Conservation (phyloP, 2,329 filamentous ascomycete species). For the Neonectria magnoliae region DNA sequence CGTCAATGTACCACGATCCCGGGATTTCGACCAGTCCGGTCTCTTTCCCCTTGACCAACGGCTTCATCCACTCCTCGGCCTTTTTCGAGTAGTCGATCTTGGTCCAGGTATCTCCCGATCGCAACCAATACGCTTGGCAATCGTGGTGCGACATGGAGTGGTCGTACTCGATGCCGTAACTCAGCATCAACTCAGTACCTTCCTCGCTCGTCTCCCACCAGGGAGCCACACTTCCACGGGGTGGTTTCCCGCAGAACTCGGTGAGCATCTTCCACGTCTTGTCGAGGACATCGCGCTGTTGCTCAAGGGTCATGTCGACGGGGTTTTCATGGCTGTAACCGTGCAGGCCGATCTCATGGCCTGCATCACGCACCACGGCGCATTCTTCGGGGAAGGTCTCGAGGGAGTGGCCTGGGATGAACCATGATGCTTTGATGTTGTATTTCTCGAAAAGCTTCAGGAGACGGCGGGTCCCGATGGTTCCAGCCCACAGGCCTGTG, state of each 20-base stretch:
- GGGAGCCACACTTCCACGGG: constrained; percentile 76
- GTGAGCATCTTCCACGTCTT: constrained; percentile 78
- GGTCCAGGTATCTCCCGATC: constrained; percentile 72
- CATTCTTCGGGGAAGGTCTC: constrained; percentile 61
- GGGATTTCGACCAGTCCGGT: constrained; percentile 76
- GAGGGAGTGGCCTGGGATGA: constrained; percentile 60
- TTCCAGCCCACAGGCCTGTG: constrained; percentile 62
- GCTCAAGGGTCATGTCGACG: constrained; percentile 75
- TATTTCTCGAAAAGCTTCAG: constrained; percentile 78
- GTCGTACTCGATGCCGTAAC: constrained; percentile 76
- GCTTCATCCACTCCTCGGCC: constrained; percentile 53
- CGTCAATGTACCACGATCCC: constrained; percentile 68
- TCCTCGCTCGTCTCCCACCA: constrained; percentile 79
- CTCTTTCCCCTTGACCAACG: constrained; percentile 65
- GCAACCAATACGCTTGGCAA: constrained; percentile 70
- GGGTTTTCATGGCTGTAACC: constrained; percentile 82
- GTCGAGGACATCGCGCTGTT: constrained; percentile 79
- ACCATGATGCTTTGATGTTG: constrained; percentile 72
- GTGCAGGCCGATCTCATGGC: constrained; percentile 66
- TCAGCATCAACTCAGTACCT: constrained; percentile 70
- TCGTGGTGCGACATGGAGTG: constrained; percentile 67
- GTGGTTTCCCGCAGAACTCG: constrained; percentile 74
- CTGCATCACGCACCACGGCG: constrained; percentile 57
- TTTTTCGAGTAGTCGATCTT: constrained; percentile 69
- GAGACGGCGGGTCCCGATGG: constrained; percentile 71